Conservation (phyloP, 768 basidiomycete species). For the Mycena olivaceomarginata region DNA sequence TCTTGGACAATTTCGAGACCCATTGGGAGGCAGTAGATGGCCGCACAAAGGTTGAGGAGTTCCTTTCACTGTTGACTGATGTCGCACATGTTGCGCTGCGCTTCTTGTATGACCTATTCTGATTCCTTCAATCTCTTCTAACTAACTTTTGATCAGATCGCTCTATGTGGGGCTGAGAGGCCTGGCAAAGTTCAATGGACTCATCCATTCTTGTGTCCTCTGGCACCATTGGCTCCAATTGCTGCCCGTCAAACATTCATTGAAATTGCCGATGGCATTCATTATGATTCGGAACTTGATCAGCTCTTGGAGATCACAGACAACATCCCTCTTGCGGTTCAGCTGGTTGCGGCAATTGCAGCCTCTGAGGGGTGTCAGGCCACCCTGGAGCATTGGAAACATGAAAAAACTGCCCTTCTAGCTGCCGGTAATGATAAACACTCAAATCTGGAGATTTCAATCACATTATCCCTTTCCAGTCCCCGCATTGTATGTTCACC, state of each 20-base stretch:
- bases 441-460: background rate
- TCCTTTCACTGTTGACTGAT: background rate
- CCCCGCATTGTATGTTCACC: background rate
- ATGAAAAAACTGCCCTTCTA: background rate
- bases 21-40: background rate
- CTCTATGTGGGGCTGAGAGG: background rate
- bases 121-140: background rate
- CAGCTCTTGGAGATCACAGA: background rate
- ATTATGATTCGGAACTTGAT: background rate
- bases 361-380: slow-evolving; percentile 15
- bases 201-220: no score
- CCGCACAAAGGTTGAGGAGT: background rate
- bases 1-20: background rate
- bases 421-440: background rate
- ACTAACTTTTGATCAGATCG: slow-evolving; percentile 9
- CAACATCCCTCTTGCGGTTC: slow-evolving; percentile 1
- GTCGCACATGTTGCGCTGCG: background rate
- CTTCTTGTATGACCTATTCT: no score
- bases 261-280: background rate
- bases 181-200: no score
- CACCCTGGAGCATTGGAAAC: background rate
- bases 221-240: no score
- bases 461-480: background rate
- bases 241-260: no score
- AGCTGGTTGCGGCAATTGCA: slow-evolving; percentile 19